Percentiles rank a stretch among this genome's conserved stretches.
phyloP scores from a whole-genome alignment of 257 asterid species.

The Solanum paucissectum region DNA sequence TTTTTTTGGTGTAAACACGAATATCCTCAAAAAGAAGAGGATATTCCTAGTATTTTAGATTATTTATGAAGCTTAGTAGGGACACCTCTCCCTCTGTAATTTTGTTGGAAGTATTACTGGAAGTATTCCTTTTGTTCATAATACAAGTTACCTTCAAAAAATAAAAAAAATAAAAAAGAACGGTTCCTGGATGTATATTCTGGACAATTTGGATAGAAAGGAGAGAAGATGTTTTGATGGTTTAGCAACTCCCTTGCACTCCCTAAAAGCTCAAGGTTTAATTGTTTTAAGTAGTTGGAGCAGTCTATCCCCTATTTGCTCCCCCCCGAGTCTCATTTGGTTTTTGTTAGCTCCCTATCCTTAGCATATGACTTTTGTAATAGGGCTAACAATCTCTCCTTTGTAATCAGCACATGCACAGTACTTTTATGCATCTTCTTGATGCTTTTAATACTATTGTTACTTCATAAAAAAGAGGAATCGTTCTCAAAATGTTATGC shows the following conservation, averaged over 20 bases:
- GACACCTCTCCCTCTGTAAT: too few relatives aligned
- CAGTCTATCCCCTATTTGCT: neutral
- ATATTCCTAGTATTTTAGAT: too few relatives aligned
- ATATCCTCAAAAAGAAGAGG: too few relatives aligned
- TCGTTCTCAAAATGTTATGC: neutral
- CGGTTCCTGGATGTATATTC: neutral
- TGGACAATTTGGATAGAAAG: neutral
- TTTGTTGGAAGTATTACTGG: too few relatives aligned
- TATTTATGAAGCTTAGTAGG: too few relatives aligned
- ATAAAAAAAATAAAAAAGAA: neutral
- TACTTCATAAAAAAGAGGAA: neutral
- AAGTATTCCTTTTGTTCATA: too few relatives aligned
- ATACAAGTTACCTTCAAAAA: too few relatives aligned
- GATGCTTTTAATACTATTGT: neutral
- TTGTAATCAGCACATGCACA: neutral
- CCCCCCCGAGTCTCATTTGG: neutral
- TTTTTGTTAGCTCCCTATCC: neutral
- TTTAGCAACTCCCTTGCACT: neutral
- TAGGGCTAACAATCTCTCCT: neutral
- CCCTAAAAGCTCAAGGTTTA: neutral
- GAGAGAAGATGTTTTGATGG: neutral
- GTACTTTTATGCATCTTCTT: neutral
- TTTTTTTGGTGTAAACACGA: too few relatives aligned
- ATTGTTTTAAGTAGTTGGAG: neutral
- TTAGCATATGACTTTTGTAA: neutral